Evolutionary conservation across 2,329 filamentous ascomycete genomes (phyloP).

Genomic region (Fusarium sp.): DNA sequence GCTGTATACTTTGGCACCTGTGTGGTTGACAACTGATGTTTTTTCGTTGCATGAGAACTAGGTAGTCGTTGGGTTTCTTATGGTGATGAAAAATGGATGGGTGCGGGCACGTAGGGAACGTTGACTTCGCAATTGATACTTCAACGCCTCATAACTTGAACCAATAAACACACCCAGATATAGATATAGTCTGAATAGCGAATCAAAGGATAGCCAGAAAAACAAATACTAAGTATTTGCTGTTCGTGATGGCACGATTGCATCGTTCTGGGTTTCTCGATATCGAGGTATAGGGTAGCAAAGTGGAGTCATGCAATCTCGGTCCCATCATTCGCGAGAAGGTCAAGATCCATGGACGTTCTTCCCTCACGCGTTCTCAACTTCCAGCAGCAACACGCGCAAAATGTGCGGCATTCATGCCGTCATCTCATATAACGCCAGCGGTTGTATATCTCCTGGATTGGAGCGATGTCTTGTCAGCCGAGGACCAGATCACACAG

Average conservation of each 20-base stretch:
- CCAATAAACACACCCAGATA: too few relatives aligned
- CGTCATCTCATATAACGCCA: conserved; percentile 54
- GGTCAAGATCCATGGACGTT: background rate
- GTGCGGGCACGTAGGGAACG: background rate
- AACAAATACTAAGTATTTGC: background rate
- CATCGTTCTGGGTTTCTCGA: background rate
- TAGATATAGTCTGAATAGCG: too few relatives aligned
- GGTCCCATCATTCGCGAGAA: background rate
- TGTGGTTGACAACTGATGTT: rapidly evolving
- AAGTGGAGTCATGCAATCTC: background rate
- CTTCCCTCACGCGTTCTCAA: conserved; percentile 8
- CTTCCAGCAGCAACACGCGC: conserved; percentile 14
- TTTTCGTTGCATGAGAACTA: background rate
- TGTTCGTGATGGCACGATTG: background rate
- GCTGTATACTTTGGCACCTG: background rate
- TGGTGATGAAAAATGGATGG: background rate
- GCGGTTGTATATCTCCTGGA: conserved; percentile 45
- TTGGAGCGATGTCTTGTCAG: conserved; percentile 62
- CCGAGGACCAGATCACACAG: conserved; percentile 70
- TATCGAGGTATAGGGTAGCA: background rate
- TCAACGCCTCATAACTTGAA: too few relatives aligned
- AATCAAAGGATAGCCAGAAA: rapidly evolving
- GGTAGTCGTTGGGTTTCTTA: background rate
- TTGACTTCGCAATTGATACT: background rate
- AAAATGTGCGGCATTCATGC: conserved; percentile 73